A percentile compares a stretch with the other conserved stretches of the same genome.
These are phyloP conservation scores for Suillus bovinus DNA, from an alignment of 768 basidiomycete genomes.

Conservation along the genomic window DNA sequence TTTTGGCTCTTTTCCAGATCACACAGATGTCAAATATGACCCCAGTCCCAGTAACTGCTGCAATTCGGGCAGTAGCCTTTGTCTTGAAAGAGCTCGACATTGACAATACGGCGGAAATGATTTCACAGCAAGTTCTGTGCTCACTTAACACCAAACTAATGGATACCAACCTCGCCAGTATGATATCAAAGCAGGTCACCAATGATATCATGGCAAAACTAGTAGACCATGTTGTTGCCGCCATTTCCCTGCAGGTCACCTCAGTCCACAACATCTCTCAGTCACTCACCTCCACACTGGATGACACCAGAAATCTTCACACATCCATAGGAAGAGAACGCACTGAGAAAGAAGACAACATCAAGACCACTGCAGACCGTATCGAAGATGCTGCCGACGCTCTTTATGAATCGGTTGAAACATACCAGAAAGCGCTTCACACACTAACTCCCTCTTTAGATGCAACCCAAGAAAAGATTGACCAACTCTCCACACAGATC, in stretches of 20 bases:
- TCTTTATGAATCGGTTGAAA: neutral
- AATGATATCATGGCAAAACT: neutral
- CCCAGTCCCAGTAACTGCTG: neutral
- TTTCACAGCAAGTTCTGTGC: too few species aligned
- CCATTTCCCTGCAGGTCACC: neutral
- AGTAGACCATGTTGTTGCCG: neutral
- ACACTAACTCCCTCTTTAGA: neutral
- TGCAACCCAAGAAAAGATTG: neutral
- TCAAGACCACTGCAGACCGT: accelerated
- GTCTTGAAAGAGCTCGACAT: neutral
- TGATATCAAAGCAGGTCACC: neutral
- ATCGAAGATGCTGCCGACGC: neutral
- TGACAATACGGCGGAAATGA: too few species aligned
- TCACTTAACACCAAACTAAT: too few species aligned
- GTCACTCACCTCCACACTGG: neutral
- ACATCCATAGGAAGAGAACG: neutral
- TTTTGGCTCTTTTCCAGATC: neutral
- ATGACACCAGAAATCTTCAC: neutral
- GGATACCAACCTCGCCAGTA: too few species aligned
- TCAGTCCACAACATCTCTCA: neutral
- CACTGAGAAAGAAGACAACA: neutral
- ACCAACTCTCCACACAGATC: neutral
- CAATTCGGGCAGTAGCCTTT: conserved; percentile 1
- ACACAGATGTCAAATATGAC: neutral
- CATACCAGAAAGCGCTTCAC: neutral